Evolutionary conservation across 805 yeast genomes (phyloP).

Genomic region (Metschnikowia bowlesiae): DNA sequence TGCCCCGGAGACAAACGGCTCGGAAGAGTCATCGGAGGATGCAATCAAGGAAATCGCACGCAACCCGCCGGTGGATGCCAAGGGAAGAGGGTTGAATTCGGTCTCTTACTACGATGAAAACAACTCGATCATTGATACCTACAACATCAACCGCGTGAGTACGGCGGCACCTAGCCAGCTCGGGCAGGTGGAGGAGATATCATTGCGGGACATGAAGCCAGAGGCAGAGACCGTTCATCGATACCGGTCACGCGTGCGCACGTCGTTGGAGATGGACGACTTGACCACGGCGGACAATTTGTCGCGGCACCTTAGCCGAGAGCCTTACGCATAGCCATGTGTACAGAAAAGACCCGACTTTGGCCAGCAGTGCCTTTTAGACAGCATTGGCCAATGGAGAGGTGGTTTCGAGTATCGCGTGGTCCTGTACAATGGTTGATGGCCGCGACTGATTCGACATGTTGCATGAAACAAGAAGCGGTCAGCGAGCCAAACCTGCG

Average conservation of each 20-base stretch:
- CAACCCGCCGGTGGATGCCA: not conserved
- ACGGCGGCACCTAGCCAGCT: constrained; percentile 29
- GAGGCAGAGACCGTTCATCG: constrained; percentile 13
- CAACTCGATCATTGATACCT: constrained; percentile 30
- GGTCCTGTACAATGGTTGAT: not conserved
- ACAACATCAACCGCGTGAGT: constrained; percentile 25
- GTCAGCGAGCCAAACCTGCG: not conserved
- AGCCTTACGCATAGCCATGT: not conserved
- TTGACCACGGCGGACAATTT: constrained; percentile 32
- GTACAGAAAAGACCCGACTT: too few relatives aligned
- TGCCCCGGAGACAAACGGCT: not conserved
- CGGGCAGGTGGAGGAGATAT: constrained; percentile 48
- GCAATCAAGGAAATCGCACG: constrained; percentile 1
- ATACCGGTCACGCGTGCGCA: constrained; percentile 21
- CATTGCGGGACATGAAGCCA: constrained; percentile 34
- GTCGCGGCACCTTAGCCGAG: constrained; percentile 1
- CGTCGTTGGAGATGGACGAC: constrained; percentile 37
- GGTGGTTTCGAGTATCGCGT: not conserved
- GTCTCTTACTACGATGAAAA: constrained; percentile 30
- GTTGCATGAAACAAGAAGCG: not conserved
- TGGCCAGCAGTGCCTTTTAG: too few relatives aligned
- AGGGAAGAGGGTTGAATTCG: constrained; percentile 25
- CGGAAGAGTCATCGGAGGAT: not conserved
- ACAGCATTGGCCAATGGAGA: not conserved
- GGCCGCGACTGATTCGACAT: constrained; percentile 2